Conservation (phyloP, 768 basidiomycete species). For the Rhizopogon vulgaris region DNA sequence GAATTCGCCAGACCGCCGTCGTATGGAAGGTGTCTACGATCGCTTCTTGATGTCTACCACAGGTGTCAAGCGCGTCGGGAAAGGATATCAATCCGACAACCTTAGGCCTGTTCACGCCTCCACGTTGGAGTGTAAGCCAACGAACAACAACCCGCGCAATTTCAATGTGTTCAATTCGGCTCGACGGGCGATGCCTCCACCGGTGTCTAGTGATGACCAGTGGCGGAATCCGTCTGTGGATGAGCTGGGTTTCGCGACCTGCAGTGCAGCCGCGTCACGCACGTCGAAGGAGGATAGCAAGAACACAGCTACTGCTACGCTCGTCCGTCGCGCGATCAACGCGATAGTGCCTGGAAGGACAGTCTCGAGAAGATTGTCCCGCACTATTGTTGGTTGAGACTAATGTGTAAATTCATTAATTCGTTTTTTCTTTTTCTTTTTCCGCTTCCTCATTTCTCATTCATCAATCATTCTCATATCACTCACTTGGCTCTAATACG, state of each 20-base stretch:
- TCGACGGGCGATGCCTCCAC: slow-evolving; percentile 60
- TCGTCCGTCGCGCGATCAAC: slow-evolving; percentile 69
- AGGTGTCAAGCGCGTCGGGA: slow-evolving; percentile 73
- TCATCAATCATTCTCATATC: not conserved
- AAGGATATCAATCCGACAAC: slow-evolving; percentile 75
- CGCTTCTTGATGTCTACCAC: slow-evolving; percentile 78
- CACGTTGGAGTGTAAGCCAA: slow-evolving; percentile 14
- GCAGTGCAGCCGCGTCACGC: slow-evolving; percentile 23
- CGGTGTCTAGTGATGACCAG: slow-evolving; percentile 62
- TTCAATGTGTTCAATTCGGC: slow-evolving; percentile 25
- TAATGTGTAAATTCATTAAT: not conserved
- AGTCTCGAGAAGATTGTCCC: slow-evolving; percentile 44
- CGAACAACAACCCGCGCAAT: slow-evolving; percentile 13
- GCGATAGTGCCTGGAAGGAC: slow-evolving; percentile 67
- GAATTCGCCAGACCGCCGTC: slow-evolving; percentile 54
- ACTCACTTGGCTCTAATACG: slow-evolving; percentile 8
- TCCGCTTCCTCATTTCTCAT: slow-evolving; percentile 6
- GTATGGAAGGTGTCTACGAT: slow-evolving; percentile 73
- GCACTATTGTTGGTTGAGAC: slow-evolving; percentile 23
- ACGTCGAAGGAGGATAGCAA: slow-evolving; percentile 39
- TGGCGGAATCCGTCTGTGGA: slow-evolving; percentile 48
- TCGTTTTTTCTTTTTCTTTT: too few species aligned
- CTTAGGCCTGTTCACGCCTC: slow-evolving; percentile 34
- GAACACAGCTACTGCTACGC: slow-evolving; percentile 43
- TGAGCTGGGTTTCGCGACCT: slow-evolving; percentile 55